phyloP scores from a whole-genome alignment of 2,329 filamentous ascomycete species.

The Juglanconis sp. region DNA sequence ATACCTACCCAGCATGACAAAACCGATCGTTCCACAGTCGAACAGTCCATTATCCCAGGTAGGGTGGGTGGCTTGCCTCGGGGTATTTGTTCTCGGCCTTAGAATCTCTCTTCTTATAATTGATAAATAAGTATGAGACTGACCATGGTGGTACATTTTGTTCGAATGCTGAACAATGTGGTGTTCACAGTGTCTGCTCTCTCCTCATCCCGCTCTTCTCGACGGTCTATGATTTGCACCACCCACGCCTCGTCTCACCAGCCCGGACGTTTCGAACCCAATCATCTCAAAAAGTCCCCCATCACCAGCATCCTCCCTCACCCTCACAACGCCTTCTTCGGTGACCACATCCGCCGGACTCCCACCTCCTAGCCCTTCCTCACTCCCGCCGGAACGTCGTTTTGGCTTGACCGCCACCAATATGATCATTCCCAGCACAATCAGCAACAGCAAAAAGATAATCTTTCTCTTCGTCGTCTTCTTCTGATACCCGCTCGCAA shows the following conservation, averaged over 20 bases:
- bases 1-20: too few species aligned
- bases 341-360: background rate
- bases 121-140: background rate
- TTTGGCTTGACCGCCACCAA: conserved; percentile 76
- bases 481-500: conserved; percentile 85
- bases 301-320: background rate
- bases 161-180: background rate
- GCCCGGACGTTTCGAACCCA: background rate
- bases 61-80: too few species aligned
- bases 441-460: conserved; percentile 79
- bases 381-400: conserved; percentile 8
- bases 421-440: conserved; percentile 86
- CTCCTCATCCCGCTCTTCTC: background rate
- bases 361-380: background rate
- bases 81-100: too few species aligned
- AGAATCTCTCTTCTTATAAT: background rate
- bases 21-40: too few species aligned
- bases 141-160: background rate
- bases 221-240: background rate
- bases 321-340: background rate
- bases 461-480: conserved; percentile 88
- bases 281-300: background rate
- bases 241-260: background rate
- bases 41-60: too few species aligned
- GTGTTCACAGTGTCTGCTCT: background rate